phyloP scores from a whole-genome alignment of 352 stramenopile species.

The Globisporangium middletonii region DNA sequence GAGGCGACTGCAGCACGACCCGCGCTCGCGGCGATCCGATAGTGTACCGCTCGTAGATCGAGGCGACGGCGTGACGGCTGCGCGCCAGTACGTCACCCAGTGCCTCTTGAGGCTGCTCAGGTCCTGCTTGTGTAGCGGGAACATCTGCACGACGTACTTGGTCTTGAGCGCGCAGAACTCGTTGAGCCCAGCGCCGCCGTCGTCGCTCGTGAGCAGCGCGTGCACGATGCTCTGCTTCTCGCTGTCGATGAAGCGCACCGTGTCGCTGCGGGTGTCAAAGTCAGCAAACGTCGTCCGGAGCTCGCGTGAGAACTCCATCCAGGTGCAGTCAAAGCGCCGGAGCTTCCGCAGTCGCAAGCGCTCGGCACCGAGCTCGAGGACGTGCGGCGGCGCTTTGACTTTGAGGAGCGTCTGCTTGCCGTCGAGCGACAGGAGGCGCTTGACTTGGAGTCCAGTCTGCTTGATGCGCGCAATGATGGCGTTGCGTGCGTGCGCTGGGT shows the following conservation, averaged over 20 bases:
- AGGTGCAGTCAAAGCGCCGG: conserved; percentile 60
- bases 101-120: conserved; percentile 42
- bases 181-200: conserved; percentile 57
- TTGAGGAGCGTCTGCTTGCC: conserved; percentile 75
- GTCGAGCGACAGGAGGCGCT: conserved; percentile 66
- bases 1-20: conserved; percentile 6
- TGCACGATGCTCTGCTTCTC: conserved; percentile 83
- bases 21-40: not conserved
- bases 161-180: conserved; percentile 55
- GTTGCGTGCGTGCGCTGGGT: conserved; percentile 18
- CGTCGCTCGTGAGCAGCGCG: conserved; percentile 30
- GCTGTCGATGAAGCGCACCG: conserved; percentile 65
- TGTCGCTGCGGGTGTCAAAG: conserved; percentile 33
- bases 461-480: conserved; percentile 55
- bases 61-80: not conserved
- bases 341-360: conserved; percentile 59
- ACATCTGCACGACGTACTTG: conserved; percentile 77
- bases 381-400: conserved; percentile 53
- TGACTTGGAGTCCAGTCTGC: conserved; percentile 57
- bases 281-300: conserved; percentile 63
- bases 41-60: not conserved
- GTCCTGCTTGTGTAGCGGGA: conserved; percentile 86
- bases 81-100: conserved; percentile 84
- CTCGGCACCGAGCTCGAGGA: conserved; percentile 68
- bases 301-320: conserved; percentile 74